A percentile compares a stretch with the other conserved stretches of the same genome.
phyloP scores from a whole-genome alignment of 2,329 filamentous ascomycete genomes.

The Rutstroemia sydowiana region DNA sequence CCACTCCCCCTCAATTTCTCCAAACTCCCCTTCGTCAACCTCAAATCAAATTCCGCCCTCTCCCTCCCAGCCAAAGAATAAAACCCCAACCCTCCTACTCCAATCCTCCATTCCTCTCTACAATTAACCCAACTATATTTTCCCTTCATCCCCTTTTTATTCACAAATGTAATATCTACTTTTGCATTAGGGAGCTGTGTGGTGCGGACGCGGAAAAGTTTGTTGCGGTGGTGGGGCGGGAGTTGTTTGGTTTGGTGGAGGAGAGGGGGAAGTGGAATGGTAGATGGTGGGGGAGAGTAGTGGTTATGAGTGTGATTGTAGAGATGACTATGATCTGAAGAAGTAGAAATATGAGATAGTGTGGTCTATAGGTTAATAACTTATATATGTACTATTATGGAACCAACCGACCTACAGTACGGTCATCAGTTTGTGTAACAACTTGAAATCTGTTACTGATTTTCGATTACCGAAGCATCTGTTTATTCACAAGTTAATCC shows the following conservation, averaged over 20 bases:
- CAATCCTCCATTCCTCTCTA: neutral
- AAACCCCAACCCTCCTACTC: slow-evolving; percentile 4
- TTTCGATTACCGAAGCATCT: no score
- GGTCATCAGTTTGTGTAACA: no score
- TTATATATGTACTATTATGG: no score
- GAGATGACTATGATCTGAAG: no score
- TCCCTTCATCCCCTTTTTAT: neutral
- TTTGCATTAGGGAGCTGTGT: neutral
- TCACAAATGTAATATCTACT: slow-evolving; percentile 3
- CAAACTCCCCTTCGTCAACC: neutral
- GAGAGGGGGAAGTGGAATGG: no score
- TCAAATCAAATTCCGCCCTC: neutral
- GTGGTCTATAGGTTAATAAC: no score
- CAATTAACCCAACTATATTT: slow-evolving; percentile 9
- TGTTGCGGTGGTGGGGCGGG: neutral
- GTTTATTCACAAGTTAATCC: no score
- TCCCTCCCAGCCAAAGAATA: neutral
- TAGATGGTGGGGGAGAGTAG: no score
- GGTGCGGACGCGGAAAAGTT: neutral
- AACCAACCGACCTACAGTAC: no score
- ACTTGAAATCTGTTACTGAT: no score
- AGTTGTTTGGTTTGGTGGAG: slow-evolving; percentile 4
- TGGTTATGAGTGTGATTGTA: no score
- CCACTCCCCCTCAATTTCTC: neutral
- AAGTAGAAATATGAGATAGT: no score